Evolutionary conservation across 805 yeast genomes (phyloP), one percentile per base, ranked within the genome.

Genomic region (Kazachstania africana): DNA sequence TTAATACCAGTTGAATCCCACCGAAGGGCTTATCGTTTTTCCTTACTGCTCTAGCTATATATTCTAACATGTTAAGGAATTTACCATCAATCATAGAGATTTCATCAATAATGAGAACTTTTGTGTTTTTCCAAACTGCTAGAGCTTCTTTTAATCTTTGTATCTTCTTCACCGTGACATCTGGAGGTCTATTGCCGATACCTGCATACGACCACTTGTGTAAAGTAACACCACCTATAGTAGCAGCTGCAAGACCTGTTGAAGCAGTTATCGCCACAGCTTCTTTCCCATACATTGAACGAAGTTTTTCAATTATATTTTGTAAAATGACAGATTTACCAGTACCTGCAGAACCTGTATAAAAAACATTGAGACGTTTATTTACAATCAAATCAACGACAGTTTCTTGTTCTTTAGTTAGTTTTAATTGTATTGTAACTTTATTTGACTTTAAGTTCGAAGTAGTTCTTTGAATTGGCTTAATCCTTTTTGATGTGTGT

Each of bases 171-270:
- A 41, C 61, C 26, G 83, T 52, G 12, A 55, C 53, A 0, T 59
- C 59, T 0, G 58, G 67, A 2, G 63, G 44, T 6, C 68, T 82
- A 27, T 57, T 58, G 2, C 91, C 95, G 1, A 85, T 54, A 0
- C 97, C 97, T 33, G 85, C 70, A 1, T 94, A 93, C 0, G 94
- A 71, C 59, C 77, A 84, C 46, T 80, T 66, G 53, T 88, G 94
- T 18, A 91, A 63, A 0, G 98, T 91, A 19, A 69, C 71, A 16
- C 98, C 98, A 2, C 93, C 94, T 44, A 91, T 80, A 45, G 85
- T 84, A 26, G 84, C 78, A 0, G 96, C 98, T 0, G 98, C 98
- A 38, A 91, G 61, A 1, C 98, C 98, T 0, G 98, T 91, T 0
- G 95, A 81, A 0, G 98, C 98, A 0, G 97, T 84, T 4, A 91